Conservation (phyloP, 2,329 filamentous ascomycete genomes). For the Bertia moriformis region DNA sequence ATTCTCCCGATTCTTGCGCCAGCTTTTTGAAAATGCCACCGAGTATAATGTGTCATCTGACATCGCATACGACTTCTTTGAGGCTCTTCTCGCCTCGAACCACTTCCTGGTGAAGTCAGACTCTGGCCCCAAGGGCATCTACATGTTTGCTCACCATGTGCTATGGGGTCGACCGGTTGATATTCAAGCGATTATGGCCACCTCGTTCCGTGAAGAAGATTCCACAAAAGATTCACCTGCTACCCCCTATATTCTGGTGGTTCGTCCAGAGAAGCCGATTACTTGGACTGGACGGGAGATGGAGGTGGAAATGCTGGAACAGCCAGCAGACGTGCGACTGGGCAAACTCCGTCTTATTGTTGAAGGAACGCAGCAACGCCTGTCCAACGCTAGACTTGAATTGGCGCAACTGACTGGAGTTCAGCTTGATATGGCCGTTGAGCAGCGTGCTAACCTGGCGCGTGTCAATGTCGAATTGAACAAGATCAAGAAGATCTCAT, state of each 20-base stretch:
- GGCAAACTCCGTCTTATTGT: conserved; percentile 80
- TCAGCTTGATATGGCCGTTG: conserved; percentile 76
- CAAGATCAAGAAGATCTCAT: conserved; percentile 88
- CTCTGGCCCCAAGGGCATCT: not conserved
- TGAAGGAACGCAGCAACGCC: conserved; percentile 65
- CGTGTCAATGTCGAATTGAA: conserved; percentile 83
- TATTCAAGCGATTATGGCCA: not conserved
- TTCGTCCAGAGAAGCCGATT: not conserved
- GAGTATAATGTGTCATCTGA: conserved; percentile 1
- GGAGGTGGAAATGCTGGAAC: conserved; percentile 56
- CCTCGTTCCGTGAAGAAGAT: conserved; percentile 1
- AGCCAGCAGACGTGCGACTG: conserved; percentile 70
- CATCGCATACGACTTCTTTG: conserved; percentile 1
- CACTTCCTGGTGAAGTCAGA: not conserved
- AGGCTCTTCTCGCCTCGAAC: not conserved
- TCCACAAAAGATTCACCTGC: not conserved
- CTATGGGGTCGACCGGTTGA: not conserved
- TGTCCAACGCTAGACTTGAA: conserved; percentile 63
- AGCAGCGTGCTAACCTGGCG: conserved; percentile 82
- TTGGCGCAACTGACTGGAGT: conserved; percentile 70
- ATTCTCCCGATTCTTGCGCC: not conserved
- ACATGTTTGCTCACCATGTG: not conserved
- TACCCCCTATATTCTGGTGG: not conserved
- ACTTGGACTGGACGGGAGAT: not conserved
- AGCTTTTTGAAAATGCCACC: conserved; percentile 1